phyloP scores from a whole-genome alignment of 306 rosid species.

The Cucumis hystrix region DNA sequence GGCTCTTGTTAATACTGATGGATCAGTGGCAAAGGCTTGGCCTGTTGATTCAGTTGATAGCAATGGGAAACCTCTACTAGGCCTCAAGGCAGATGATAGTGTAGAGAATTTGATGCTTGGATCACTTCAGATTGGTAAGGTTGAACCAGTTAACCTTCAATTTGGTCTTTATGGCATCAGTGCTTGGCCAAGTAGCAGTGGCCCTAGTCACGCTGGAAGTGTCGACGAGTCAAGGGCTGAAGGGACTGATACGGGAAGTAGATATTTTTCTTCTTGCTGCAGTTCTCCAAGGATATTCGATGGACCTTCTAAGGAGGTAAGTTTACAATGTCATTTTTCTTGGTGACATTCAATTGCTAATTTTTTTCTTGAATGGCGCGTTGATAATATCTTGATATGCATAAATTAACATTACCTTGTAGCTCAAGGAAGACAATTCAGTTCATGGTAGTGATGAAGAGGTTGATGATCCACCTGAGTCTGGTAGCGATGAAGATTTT shows the following conservation, averaged over 20 bases:
- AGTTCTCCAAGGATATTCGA: conserved; percentile 88
- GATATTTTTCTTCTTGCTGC: conserved; percentile 70
- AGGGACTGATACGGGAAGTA: conserved; percentile 60
- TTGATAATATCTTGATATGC: background rate
- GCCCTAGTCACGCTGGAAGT: conserved; percentile 84
- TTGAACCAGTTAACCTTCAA: conserved; percentile 87
- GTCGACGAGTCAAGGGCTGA: conserved; percentile 83
- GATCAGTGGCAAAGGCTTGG: conserved; percentile 97
- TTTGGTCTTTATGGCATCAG: conserved; percentile 93
- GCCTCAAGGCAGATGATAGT: conserved; percentile 32
- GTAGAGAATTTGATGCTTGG: conserved; percentile 20
- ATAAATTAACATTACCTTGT: conserved; percentile 3
- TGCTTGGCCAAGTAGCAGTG: conserved; percentile 93
- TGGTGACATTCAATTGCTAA: background rate
- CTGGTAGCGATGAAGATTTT: conserved; percentile 74
- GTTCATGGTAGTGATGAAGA: conserved; percentile 96
- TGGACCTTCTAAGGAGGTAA: conserved; percentile 80
- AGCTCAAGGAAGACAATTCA: conserved; percentile 81
- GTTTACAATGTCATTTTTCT: background rate
- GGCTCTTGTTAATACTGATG: conserved; percentile 86
- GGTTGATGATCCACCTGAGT: conserved; percentile 58
- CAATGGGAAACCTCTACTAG: conserved; percentile 57
- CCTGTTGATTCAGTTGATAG: conserved; percentile 69
- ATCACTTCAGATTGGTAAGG: conserved; percentile 33
- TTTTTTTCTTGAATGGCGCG: background rate